Conservation (phyloP, 2,329 filamentous ascomycete species). For the Calonectria leucothoes region DNA sequence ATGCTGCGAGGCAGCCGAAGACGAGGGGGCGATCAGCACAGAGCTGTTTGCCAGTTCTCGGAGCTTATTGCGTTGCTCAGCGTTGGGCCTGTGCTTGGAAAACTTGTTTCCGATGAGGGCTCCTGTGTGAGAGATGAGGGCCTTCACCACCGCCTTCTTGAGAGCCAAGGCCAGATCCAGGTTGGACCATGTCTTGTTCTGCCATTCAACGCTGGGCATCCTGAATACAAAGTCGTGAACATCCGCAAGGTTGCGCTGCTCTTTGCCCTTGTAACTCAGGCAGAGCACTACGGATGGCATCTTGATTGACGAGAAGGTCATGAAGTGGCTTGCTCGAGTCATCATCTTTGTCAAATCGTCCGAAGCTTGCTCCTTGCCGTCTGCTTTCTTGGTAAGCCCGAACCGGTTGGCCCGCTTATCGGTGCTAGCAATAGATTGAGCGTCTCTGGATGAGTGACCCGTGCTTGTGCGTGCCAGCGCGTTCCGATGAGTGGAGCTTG, state of each 20-base stretch:
- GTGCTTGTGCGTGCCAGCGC: constrained; percentile 61
- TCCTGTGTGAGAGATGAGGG: constrained; percentile 93
- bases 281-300: constrained; percentile 96
- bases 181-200: constrained; percentile 99
- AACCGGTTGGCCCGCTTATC: constrained; percentile 66
- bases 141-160: constrained; percentile 94
- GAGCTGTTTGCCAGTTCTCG: constrained; percentile 87
- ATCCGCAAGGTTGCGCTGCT: constrained; percentile 94
- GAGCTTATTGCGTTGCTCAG: constrained; percentile 81
- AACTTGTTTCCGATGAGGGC: constrained; percentile 99
- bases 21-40: constrained; percentile 67
- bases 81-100: constrained; percentile 85
- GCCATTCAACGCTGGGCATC: constrained; percentile 92
- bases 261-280: constrained; percentile 95
- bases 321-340: constrained; percentile 92
- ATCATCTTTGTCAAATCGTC: constrained; percentile 99
- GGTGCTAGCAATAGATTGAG: constrained; percentile 47
- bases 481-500: constrained; percentile 54
- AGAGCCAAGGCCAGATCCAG: constrained; percentile 91
- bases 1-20: constrained; percentile 49
- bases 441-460: constrained; percentile 55
- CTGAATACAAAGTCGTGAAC: constrained; percentile 98
- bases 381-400: constrained; percentile 60
- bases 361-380: constrained; percentile 68
- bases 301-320: constrained; percentile 96